Evolutionary conservation across 2,329 filamentous ascomycete genomes (phyloP).

Genomic region (Ceratocystis colombiana): DNA sequence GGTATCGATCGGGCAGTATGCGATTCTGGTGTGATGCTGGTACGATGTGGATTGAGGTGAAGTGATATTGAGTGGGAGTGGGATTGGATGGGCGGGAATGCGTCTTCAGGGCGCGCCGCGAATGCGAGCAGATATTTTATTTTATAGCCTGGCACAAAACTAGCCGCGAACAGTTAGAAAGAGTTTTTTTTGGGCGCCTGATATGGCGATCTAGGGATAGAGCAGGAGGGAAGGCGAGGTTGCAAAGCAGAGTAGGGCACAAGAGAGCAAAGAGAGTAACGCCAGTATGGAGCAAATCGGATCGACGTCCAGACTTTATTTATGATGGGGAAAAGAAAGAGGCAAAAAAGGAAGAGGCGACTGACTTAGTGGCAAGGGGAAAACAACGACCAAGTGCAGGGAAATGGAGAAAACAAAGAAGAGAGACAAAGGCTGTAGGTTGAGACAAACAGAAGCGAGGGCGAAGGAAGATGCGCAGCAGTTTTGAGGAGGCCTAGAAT

Average conservation of each 20-base stretch:
- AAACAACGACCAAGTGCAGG: slow-evolving; percentile 9
- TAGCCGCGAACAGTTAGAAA: slow-evolving; percentile 2
- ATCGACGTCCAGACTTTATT: background rate
- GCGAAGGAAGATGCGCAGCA: slow-evolving; percentile 16
- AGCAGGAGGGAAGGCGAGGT: background rate
- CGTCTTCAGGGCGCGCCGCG: background rate
- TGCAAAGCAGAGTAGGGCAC: background rate
- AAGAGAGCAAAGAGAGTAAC: background rate
- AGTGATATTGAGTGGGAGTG: background rate
- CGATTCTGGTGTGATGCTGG: background rate
- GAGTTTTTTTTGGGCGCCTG: background rate
- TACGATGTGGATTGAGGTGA: background rate
- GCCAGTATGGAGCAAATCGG: background rate
- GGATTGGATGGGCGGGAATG: slow-evolving; percentile 4
- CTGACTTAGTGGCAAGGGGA: slow-evolving; percentile 9
- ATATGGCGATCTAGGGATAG: slow-evolving; percentile 3
- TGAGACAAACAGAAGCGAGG: slow-evolving; percentile 19
- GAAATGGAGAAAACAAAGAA: slow-evolving; percentile 12
- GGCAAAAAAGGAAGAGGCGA: slow-evolving; percentile 7
- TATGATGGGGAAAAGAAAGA: background rate
- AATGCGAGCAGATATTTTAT: slow-evolving; percentile 1
- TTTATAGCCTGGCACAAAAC: slow-evolving; percentile 1
- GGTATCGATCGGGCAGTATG: background rate
- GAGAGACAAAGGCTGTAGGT: slow-evolving; percentile 10
- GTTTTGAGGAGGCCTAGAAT: slow-evolving; percentile 11